Evolutionary conservation across 495 filamentous ascomycete species (phyloP).

Genomic region (Neurospora sp.): DNA sequence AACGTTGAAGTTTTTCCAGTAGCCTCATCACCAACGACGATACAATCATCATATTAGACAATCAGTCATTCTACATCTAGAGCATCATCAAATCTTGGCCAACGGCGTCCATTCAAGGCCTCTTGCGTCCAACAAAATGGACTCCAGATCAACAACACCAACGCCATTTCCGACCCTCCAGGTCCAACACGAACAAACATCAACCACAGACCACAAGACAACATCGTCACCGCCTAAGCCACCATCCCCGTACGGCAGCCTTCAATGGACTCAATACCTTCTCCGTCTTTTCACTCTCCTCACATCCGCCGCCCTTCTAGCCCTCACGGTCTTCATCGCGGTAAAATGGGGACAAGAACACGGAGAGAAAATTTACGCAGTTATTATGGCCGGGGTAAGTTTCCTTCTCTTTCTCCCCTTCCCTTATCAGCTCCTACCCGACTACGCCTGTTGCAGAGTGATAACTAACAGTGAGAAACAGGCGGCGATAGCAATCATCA

Average conservation of each 20-base stretch:
- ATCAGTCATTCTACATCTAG: not conserved
- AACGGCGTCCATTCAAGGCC: not conserved
- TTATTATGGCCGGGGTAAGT: not conserved
- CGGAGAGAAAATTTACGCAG: conserved; percentile 1
- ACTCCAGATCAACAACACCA: not conserved
- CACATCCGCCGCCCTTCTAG: not conserved
- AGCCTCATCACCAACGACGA: not conserved
- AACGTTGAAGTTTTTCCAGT: not conserved
- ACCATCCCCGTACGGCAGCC: not conserved
- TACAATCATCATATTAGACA: not conserved
- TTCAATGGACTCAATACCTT: not conserved
- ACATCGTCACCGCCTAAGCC: not conserved
- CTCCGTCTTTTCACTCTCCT: not conserved
- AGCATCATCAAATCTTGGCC: not conserved
- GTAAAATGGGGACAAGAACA: not conserved
- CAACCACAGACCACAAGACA: not conserved
- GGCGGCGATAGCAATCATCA: not conserved
- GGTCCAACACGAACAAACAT: not conserved
- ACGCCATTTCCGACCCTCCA: not conserved
- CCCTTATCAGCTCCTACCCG: not conserved
- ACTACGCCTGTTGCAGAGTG: not conserved
- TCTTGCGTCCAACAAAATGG: not conserved
- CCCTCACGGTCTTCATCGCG: not conserved
- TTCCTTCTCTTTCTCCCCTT: not conserved
- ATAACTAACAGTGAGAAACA: not conserved